Evolutionary conservation across 2,329 filamentous ascomycete species (phyloP).

Genomic region (Pyricularia grisea): DNA sequence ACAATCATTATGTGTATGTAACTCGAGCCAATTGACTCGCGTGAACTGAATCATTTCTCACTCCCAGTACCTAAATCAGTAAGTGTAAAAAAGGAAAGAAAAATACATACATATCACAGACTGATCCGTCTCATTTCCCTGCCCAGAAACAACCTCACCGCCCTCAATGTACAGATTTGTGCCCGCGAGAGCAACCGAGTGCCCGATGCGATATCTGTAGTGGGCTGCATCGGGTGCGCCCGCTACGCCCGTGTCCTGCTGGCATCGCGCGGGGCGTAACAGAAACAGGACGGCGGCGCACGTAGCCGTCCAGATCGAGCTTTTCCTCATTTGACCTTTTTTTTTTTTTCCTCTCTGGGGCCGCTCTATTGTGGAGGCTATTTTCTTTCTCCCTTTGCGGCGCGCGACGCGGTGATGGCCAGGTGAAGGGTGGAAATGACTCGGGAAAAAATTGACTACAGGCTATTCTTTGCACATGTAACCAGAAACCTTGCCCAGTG

Average conservation of each 20-base stretch:
- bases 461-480: not conserved
- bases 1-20: not conserved
- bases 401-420: not conserved
- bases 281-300: not conserved
- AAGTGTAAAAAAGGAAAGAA: not conserved
- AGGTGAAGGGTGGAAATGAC: not conserved
- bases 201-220: not conserved
- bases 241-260: not conserved
- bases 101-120: not conserved
- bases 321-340: not conserved
- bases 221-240: not conserved
- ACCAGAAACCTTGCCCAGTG: too few relatives aligned
- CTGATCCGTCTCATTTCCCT: not conserved
- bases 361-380: not conserved
- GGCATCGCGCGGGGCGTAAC: not conserved
- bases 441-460: not conserved
- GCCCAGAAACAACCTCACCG: slow-evolving; percentile 1
- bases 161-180: slow-evolving; percentile 5
- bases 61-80: too few relatives aligned
- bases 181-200: slow-evolving; percentile 2
- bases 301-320: not conserved
- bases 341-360: not conserved
- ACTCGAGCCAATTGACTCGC: not conserved
- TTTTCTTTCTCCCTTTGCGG: not conserved
- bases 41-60: not conserved